Base-by-base conservation (phyloP, 257 asterid species). In the Echium plantagineum region DNA sequence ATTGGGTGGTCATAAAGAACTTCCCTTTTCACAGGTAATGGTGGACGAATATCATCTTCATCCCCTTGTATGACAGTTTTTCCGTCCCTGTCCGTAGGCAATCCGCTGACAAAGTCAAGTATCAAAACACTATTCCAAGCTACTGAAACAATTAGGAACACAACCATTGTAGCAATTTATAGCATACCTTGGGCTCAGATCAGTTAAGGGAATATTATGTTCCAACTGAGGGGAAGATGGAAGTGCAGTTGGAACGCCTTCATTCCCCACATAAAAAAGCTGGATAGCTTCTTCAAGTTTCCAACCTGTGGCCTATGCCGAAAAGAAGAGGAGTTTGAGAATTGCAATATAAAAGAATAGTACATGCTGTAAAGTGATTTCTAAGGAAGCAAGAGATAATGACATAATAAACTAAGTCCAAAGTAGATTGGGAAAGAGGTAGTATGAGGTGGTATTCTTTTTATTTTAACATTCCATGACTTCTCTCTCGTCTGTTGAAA, bases 261-360 rank as follows among this genome's bases (percentile, higher is more conserved):
- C 99, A 78, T 78, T 84, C 70, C 93, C 99, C 5, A 89, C 56
- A 74, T 78, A 93, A 71, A 80, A 93, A 64, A 93, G 97, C 73
- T 93, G 99, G 76, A 93, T 77, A 72, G 99, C 99, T 71, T 93
- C 99, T 54, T 93, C 99, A 59, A 93, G 97, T 73, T 83, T 81
- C 99, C 99, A 93, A 75, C 84, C 77, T 67, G 99, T 86, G 73
- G 99, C 99, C 99, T 93, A 82, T 49, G 30, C 61, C 55, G 49
- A 63, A 59, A 21, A 46, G 62, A 67, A 21, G 48, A 61, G 13
- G 52, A 68, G n/a, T 31, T 66, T 13, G 10, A 4, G 5, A 42
- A 42, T 12, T 42, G 10, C 17, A 5, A 42, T 10, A 42, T 15
- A 42, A 24, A 42, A 42, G 49, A 42, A 5, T 12, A 53, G 62